Base-by-base conservation (phyloP, 164 flowering plant species). In the Taxillus chinensis region DNA sequence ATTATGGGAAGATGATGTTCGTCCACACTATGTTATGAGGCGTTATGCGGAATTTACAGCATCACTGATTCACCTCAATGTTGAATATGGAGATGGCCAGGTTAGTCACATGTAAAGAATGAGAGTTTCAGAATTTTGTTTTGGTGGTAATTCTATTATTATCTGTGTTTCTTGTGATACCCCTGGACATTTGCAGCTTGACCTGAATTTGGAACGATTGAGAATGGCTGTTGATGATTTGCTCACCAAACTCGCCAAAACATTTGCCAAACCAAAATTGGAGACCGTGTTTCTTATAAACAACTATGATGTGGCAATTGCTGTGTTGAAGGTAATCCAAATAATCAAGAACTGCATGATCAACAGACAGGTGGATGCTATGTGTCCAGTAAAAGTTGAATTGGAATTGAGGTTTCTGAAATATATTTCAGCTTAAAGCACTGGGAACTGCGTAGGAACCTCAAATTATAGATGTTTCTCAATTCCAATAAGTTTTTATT, bases 11-110 rank as follows among this genome's bases (percentile, higher is more conserved):
- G 99, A 95, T 77, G 99, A 95, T 74, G 83, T 87, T 49, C 99
- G 84, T 80, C 97, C 99, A 58, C 99, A 95, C 68, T 95, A 91
- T 75, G 90, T 87, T 59, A 89, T 89, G 92, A 82, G 99, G 66
- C 96, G 99, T 52, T 95, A 95, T 85, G 99, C 99, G 55, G 99
- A 95, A 70, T 95, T 95, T 71, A 80, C 99, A 48, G 95, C 95
- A 55, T 93, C 99, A 43, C 89, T 93, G 43, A 79, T 91, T 72
- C 99, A 82, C 61, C 87, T 93, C 45, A 90, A 93, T 77, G 87
- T 82, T 59, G 95, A 86, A 67, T 87, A 87, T 79, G 97, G 96
- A 72, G 97, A 93, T 76, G 97, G 99, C 43, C 97, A 93, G 95
- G 98, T 92, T 51, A 67, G 77, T 48, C 5, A 43, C 37, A 54